Evolutionary conservation across 176 grass and related monocot species (phyloP), one percentile per base, ranked within the genome.

Genomic region (Raddia guianensis): DNA sequence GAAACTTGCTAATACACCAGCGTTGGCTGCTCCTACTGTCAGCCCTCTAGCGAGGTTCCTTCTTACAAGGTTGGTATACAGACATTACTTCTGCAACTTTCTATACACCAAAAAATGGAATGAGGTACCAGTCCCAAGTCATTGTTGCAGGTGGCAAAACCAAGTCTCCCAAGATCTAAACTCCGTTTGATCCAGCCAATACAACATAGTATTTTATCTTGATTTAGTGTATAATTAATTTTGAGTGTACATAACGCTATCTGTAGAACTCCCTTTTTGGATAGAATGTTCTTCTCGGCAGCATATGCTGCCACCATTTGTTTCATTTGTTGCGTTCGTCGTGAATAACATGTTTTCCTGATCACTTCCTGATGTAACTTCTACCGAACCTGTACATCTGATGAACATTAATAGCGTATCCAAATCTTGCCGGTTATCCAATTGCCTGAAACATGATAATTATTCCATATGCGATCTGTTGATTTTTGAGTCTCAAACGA

Each of bases 111-210:
- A 46, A 71, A 82, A 82, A 80, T 68, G 4, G 12, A 76, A 55
- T 61, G 42, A 87, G 66, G 49, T 72, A 9, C 43, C 37, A 61
- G 8, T 51, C 66, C 47, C 34, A 82, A 82, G 55, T 78, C 49
- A 52, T 55, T 76, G 58, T 59, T 87, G 82, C 85, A 96, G 97
- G 86, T 96, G 97, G 97, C 97, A 93, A 82, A 93, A 70, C 74
- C 97, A 99, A 87, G 93, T 96, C 78, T 99, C 97, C 2, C 90
- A 93, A 76, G 93, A 99, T 78, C 92, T 99, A 59, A 96, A 89
- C 80, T 84, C 90, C 8, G 89, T 94, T 58, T 99, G 92, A 93
- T 87, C 63, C n/a, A 65, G 42, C 33, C 27, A 68, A 47, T 80
- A 65, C 73, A 75, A 76, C 69, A 65, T 33, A 52, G 16, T 49